Evolutionary conservation across 106 monocot species (phyloP), one percentile per base, ranked within the genome.

Genomic region (Dioscorea zingiberensis): DNA sequence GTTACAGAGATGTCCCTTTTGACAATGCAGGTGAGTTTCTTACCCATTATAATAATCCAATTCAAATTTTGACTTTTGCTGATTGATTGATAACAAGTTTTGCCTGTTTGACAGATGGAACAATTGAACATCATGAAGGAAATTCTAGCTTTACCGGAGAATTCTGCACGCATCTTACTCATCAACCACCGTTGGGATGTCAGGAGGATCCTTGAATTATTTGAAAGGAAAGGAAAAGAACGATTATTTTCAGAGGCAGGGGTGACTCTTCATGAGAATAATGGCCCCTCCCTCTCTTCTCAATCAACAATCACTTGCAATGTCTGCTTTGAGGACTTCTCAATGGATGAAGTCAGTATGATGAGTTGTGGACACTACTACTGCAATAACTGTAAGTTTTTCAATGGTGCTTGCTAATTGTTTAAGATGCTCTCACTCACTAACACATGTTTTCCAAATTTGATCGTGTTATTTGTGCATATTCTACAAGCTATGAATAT

Each of bases 331-430:
- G 86, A 82, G 27, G 79, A 87, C 13, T 48, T 82, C 58, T 22
- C 55, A 19, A 13, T 26, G 1, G 58, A 26, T 59, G 49, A 25
- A 4, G 29, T 55, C 45, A 73, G 79, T 2, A 59, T n/a, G n/a
- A 87, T 87, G 86, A 82, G 76, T 16, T 87, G 86, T 47, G 82
- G 82, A 5, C 86, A 87, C 24, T 73, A 18, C 21, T 87, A 55
- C 54, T 87, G 86, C 56, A 76, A 76, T 77, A 69, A 70, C 54
- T 87, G 86, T 87, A 65, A 79, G 82, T 78, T 62, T 25, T 27
- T 21, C 23, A 21, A 2, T 24, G 8, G 21, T 19, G 8, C 13
- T 22, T 58, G 13, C 13, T 4, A 14, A 54, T 21, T 54, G 54
- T 18, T 54, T 13, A 8, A 13, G 46, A 13, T 47, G 46, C 46